Evolutionary conservation across 139 green algal genomes (phyloP).

Genomic region (Dunaliella sp.): DNA sequence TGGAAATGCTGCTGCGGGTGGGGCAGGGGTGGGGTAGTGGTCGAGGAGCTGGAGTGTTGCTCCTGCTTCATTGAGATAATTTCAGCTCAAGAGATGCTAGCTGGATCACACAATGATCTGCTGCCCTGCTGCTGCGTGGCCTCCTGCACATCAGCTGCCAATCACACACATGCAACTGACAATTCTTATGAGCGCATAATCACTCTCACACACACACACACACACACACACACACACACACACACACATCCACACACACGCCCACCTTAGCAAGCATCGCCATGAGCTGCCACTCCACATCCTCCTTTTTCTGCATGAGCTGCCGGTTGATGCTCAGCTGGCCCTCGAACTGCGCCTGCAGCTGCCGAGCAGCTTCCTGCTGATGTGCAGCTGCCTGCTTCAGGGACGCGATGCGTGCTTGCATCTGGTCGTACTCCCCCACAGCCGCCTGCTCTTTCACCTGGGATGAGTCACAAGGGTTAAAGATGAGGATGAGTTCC

Average conservation of each 20-base stretch:
- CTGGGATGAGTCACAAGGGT: too few species aligned
- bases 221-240: too few species aligned
- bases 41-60: neutral
- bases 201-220: too few species aligned
- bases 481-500: too few species aligned
- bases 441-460: constrained; percentile 37
- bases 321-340: constrained; percentile 47
- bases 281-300: constrained; percentile 71
- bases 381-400: neutral
- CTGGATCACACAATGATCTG: too few species aligned
- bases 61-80: too few species aligned
- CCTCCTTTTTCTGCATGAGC: constrained; percentile 56
- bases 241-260: neutral
- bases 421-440: constrained; percentile 19
- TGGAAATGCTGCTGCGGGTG: neutral
- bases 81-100: too few species aligned
- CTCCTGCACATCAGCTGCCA: too few species aligned
- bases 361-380: neutral
- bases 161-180: too few species aligned
- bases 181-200: too few species aligned
- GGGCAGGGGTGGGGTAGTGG: neutral
- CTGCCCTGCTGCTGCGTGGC: too few species aligned
- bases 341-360: constrained; percentile 27
- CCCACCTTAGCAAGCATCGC: constrained; percentile 33
- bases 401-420: constrained; percentile 24